Conservation (phyloP, 352 stramenopile species). For the Globisporangium okanoganense region DNA sequence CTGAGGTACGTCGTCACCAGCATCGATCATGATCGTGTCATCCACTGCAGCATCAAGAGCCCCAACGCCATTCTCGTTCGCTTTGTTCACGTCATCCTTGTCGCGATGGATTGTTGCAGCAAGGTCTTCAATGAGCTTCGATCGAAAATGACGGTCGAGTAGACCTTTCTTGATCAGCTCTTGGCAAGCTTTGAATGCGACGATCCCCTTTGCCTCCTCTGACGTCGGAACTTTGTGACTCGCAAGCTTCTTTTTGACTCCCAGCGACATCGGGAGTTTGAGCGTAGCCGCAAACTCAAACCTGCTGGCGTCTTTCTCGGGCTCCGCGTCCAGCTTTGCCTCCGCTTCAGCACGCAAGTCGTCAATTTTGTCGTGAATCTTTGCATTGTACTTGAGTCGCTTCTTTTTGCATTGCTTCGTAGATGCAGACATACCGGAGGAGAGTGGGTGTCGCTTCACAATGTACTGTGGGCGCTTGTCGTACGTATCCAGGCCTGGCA, state of each 20-base stretch:
- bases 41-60: slow-evolving; percentile 8
- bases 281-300: slow-evolving; percentile 70
- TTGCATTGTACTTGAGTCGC: slow-evolving; percentile 71
- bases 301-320: slow-evolving; percentile 19
- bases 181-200: slow-evolving; percentile 77
- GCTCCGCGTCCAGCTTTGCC: slow-evolving; percentile 15
- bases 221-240: slow-evolving; percentile 61
- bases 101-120: slow-evolving; percentile 30
- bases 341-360: slow-evolving; percentile 43
- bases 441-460: slow-evolving; percentile 61
- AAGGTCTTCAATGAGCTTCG: slow-evolving; percentile 58
- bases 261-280: slow-evolving; percentile 47
- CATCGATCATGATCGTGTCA: slow-evolving; percentile 30
- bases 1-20: slow-evolving; percentile 9
- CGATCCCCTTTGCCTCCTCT: slow-evolving; percentile 73
- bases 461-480: slow-evolving; percentile 75
- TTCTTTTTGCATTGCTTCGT: slow-evolving; percentile 72
- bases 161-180: slow-evolving; percentile 65
- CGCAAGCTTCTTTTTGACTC: slow-evolving; percentile 59
- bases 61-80: not conserved
- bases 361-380: slow-evolving; percentile 79
- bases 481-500: slow-evolving; percentile 80
- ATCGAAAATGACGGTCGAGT: slow-evolving; percentile 69
- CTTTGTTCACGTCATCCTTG: slow-evolving; percentile 12
- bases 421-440: slow-evolving; percentile 36